Conservation (phyloP, 768 basidiomycete genomes). For the Saitozyma sp. region DNA sequence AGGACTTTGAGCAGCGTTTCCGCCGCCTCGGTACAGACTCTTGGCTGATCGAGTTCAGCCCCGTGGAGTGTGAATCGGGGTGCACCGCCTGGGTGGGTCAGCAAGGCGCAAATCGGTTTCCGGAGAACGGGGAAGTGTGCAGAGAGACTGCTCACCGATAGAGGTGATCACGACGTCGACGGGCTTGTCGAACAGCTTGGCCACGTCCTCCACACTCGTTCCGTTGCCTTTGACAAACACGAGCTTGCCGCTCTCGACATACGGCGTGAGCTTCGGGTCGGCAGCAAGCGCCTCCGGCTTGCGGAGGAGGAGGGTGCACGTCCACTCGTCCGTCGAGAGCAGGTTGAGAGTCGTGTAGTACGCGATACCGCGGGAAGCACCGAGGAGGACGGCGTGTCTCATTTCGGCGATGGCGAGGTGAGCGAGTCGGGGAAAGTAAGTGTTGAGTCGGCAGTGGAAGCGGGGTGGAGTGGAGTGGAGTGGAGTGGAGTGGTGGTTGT, state of each 20-base stretch:
- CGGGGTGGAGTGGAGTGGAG: no score
- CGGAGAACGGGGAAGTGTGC: not conserved
- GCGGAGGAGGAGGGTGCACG: conserved; percentile 13
- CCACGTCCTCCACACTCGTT: conserved; percentile 16
- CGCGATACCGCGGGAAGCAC: conserved; percentile 23
- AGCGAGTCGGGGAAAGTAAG: no score
- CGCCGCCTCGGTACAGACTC: conserved; percentile 16
- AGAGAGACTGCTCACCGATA: conserved; percentile 21
- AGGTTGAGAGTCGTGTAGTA: conserved; percentile 10
- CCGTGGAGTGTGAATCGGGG: conserved; percentile 14
- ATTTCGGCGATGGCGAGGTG: not conserved
- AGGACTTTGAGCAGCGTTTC: conserved; percentile 16
- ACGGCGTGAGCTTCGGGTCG: conserved; percentile 8
- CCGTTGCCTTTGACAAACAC: conserved; percentile 23
- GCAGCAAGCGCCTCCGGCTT: conserved; percentile 19
- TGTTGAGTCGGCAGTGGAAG: no score
- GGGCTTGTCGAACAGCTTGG: conserved; percentile 13
- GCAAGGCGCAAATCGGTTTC: not conserved
- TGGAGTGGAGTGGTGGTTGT: no score
- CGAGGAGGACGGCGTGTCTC: conserved; percentile 19
- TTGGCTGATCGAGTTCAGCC: conserved; percentile 23
- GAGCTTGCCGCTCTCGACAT: conserved; percentile 11
- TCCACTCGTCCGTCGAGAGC: conserved; percentile 3
- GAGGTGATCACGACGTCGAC: conserved; percentile 25
- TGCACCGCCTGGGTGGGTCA: conserved; percentile 6